These are phyloP conservation scores for Yamadazyma triangularis DNA, from an alignment of 1,139 yeast species.

Conservation along the genomic window DNA sequence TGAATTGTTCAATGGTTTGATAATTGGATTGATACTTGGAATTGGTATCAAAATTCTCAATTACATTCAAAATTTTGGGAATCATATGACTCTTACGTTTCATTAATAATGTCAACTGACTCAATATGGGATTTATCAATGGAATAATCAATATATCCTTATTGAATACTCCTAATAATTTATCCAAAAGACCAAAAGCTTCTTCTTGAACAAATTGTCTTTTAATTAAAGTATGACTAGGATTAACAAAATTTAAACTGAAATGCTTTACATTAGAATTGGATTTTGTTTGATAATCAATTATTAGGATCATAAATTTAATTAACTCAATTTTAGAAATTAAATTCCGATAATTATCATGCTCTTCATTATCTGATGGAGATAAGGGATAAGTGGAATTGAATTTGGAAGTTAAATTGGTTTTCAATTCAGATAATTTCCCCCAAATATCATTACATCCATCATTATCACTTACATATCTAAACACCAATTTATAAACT, in stretches of 20 bases:
- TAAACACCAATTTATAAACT: slow-evolving; percentile 36
- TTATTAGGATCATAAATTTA: slow-evolving; percentile 67
- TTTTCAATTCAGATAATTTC: slow-evolving; percentile 40
- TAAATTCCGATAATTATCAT: slow-evolving; percentile 46
- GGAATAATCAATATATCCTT: slow-evolving; percentile 55
- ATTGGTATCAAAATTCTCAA: slow-evolving; percentile 37
- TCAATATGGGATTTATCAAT: slow-evolving; percentile 54
- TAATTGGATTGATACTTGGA: slow-evolving; percentile 42
- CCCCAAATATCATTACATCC: slow-evolving; percentile 42
- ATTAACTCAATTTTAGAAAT: slow-evolving; percentile 62
- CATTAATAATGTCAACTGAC: slow-evolving; percentile 40
- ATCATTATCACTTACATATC: slow-evolving; percentile 40
- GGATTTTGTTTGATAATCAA: slow-evolving; percentile 64
- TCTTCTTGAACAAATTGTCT: slow-evolving; percentile 60
- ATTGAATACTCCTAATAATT: slow-evolving; percentile 51
- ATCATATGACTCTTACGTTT: slow-evolving; percentile 55
- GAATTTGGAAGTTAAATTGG: slow-evolving; percentile 32
- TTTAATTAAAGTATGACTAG: slow-evolving; percentile 65
- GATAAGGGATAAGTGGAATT: slow-evolving; percentile 39
- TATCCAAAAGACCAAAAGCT: slow-evolving; percentile 64
- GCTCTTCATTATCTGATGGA: slow-evolving; percentile 47
- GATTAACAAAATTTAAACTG: slow-evolving; percentile 55
- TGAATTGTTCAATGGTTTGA: slow-evolving; percentile 40
- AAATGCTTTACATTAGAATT: slow-evolving; percentile 33
- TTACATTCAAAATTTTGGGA: slow-evolving; percentile 35